Conservation (phyloP, 2,329 filamentous ascomycete species). For the Immersiporthe knoxdaviesiana region DNA sequence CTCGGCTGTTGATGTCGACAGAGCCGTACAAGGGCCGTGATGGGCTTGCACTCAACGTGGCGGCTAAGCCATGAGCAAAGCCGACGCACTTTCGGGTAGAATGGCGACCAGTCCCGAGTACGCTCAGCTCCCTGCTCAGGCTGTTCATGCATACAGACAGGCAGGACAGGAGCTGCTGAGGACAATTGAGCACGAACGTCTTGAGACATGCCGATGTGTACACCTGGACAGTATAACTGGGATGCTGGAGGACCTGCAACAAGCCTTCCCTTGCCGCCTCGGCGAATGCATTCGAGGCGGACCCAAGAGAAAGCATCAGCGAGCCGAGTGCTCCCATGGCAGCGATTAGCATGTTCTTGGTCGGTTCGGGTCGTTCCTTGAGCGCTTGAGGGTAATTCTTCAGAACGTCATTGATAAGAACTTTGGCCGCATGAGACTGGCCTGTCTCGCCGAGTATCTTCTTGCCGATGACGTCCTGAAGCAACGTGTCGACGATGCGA, state of each 20-base stretch:
- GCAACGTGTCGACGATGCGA: constrained; percentile 79
- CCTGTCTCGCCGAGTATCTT: constrained; percentile 87
- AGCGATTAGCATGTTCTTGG: constrained; percentile 81
- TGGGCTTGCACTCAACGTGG: constrained; percentile 86
- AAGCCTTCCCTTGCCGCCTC: constrained; percentile 85
- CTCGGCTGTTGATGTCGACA: constrained; percentile 90
- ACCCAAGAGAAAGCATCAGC: constrained; percentile 78
- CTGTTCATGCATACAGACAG: constrained; percentile 97
- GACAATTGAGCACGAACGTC: constrained; percentile 85
- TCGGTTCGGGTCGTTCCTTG: constrained; percentile 84
- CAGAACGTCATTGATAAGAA: constrained; percentile 82
- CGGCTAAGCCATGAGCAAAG: constrained; percentile 88
- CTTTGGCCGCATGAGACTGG: constrained; percentile 79
- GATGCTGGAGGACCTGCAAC: constrained; percentile 88
- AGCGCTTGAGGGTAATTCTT: constrained; percentile 93
- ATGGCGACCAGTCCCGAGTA: constrained; percentile 74
- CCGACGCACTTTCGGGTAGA: constrained; percentile 84
- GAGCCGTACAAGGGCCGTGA: constrained; percentile 90
- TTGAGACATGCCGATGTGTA: constrained; percentile 86
- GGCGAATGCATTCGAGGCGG: constrained; percentile 76
- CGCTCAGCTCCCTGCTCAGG: constrained; percentile 80
- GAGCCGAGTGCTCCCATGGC: constrained; percentile 79
- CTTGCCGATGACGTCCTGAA: constrained; percentile 81
- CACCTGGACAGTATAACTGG: constrained; percentile 94
- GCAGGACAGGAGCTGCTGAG: constrained; percentile 86